Conservation (phyloP, 495 filamentous ascomycete genomes). For the Xylaria flabelliformis region DNA sequence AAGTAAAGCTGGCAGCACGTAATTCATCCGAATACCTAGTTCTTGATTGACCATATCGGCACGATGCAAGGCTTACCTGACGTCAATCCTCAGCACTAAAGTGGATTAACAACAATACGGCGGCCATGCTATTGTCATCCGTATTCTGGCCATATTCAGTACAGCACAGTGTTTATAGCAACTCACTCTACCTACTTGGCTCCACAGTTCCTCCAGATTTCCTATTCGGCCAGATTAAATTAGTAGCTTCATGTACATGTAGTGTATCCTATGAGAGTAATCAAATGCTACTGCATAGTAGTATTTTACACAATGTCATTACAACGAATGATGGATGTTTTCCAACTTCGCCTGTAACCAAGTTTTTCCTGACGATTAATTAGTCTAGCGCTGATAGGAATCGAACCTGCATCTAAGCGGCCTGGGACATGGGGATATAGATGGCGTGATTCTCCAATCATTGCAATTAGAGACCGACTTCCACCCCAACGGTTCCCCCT, state of each 20-base stretch:
- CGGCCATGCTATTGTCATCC: background rate
- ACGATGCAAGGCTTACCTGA: background rate
- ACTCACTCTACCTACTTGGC: background rate
- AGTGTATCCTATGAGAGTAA: background rate
- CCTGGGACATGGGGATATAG: background rate
- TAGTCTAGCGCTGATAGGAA: no score
- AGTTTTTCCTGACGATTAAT: background rate
- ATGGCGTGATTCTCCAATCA: background rate
- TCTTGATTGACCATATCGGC: background rate
- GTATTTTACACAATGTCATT: background rate
- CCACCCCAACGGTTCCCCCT: background rate
- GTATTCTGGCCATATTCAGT: background rate
- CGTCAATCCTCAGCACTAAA: background rate
- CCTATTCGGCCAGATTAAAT: background rate
- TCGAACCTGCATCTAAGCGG: no score
- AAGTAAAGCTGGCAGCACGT: background rate
- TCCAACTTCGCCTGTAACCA: background rate
- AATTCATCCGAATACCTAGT: background rate
- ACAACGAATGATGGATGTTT: background rate
- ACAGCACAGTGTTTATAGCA: background rate
- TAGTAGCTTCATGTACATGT: background rate
- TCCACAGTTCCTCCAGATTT: background rate
- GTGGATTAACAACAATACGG: background rate
- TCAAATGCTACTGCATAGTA: background rate
- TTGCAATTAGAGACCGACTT: background rate